phyloP scores from a whole-genome alignment of 805 yeast species.

The Naumovozyma dairenensis region DNA sequence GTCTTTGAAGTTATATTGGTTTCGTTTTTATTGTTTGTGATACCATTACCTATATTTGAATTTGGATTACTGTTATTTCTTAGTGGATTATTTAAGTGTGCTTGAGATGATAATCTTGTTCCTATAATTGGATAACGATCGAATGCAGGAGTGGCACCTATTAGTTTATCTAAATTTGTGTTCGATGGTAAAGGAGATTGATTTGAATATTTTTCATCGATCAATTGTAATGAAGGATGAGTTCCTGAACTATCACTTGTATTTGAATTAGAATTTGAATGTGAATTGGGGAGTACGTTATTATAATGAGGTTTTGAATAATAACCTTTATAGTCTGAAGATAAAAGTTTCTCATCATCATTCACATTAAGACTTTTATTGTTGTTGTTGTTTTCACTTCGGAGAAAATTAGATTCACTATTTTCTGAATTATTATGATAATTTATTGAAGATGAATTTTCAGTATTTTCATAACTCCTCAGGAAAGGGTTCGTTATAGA shows the following conservation, averaged over 20 bases:
- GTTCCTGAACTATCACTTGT: slow-evolving; percentile 1
- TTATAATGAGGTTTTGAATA: slow-evolving; percentile 20
- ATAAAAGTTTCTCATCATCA: neutral
- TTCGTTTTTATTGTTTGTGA: slow-evolving; percentile 4
- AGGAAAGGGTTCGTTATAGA: slow-evolving; percentile 1
- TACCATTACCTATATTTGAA: slow-evolving; percentile 5
- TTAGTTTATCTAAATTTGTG: neutral
- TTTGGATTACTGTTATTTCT: too few species aligned
- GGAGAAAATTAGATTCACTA: slow-evolving; percentile 1
- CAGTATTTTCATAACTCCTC: slow-evolving; percentile 4
- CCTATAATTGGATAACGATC: slow-evolving; percentile 61
- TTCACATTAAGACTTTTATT: neutral
- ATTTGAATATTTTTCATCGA: neutral
- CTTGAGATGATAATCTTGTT: slow-evolving; percentile 47
- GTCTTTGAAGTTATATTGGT: slow-evolving; percentile 4
- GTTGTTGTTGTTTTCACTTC: slow-evolving; percentile 2
- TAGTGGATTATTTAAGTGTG: slow-evolving; percentile 17
- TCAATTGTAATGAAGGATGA: neutral
- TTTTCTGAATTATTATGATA: slow-evolving; percentile 1
- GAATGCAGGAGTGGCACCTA: slow-evolving; percentile 34
- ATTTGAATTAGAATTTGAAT: slow-evolving; percentile 3
- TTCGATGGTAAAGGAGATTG: slow-evolving; percentile 1
- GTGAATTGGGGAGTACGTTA: too few species aligned
- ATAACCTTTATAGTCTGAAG: slow-evolving; percentile 26
- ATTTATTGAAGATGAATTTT: slow-evolving; percentile 2